A percentile compares a stretch with the other conserved stretches of the same genome.
Evolutionary conservation across 148 eudicot species (phyloP).

Genomic region (Nyssa sinensis): DNA sequence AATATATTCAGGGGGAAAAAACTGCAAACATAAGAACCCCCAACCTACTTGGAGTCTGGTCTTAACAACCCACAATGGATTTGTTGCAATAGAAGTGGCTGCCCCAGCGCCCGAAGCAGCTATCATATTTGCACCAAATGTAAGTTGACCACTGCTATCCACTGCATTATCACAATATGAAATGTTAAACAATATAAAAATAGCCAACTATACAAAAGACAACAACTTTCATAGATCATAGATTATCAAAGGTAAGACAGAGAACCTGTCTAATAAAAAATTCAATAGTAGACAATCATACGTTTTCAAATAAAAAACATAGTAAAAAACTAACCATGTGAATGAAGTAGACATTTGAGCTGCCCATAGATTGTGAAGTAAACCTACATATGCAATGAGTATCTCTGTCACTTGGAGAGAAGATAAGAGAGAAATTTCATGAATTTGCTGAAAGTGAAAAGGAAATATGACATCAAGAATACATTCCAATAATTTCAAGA

Average conservation of each 20-base stretch:
- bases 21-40: conserved; percentile 8
- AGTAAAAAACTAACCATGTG: conserved; percentile 54
- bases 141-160: conserved; percentile 51
- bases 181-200: conserved; percentile 5
- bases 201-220: neutral
- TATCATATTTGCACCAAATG: conserved; percentile 79
- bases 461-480: neutral
- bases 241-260: conserved; percentile 4
- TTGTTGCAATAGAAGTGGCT: conserved; percentile 70
- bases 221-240: neutral
- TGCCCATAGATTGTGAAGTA: conserved; percentile 85
- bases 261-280: conserved; percentile 3
- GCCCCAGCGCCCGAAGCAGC: conserved; percentile 98
- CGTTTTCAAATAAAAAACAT: neutral
- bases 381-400: conserved; percentile 59
- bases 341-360: conserved; percentile 59
- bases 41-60: conserved; percentile 93
- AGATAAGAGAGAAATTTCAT: conserved; percentile 15
- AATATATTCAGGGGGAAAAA: too few species aligned
- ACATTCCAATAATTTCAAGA: neutral
- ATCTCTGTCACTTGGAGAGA: conserved; percentile 34
- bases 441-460: neutral
- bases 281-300: neutral
- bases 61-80: conserved; percentile 99
- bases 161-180: conserved; percentile 31